phyloP scores from a whole-genome alignment of 805 yeast species.

The Saccharomycopsis oosterbeekiorum region DNA sequence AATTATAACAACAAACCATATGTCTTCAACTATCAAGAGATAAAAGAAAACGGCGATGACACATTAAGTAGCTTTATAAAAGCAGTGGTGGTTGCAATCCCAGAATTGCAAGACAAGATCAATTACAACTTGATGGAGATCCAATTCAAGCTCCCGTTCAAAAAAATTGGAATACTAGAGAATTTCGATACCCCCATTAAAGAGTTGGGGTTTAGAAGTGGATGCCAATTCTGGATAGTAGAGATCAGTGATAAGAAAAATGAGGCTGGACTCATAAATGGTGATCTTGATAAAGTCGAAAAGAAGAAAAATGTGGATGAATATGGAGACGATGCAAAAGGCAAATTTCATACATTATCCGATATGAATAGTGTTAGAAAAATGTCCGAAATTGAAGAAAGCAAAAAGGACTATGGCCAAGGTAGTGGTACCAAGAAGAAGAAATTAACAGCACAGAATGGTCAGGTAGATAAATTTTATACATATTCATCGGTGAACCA shows the following conservation, averaged over 20 bases:
- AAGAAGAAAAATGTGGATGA: neutral
- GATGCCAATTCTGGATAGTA: constrained; percentile 9
- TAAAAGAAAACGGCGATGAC: neutral
- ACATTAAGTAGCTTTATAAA: neutral
- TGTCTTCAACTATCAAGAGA: neutral
- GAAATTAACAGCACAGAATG: neutral
- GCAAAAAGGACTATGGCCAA: neutral
- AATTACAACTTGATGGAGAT: neutral
- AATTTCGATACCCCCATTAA: constrained; percentile 1
- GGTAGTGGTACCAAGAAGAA: neutral
- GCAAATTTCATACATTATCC: neutral
- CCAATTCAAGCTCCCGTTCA: constrained; percentile 6
- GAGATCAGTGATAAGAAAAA: neutral
- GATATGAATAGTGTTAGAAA: too few species aligned
- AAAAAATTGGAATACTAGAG: constrained; percentile 1
- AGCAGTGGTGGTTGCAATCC: neutral
- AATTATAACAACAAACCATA: neutral
- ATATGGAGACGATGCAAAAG: neutral
- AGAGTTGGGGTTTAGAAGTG: constrained; percentile 5
- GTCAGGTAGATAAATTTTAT: neutral
- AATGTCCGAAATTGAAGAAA: neutral
- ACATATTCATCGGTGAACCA: neutral
- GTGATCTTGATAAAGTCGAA: neutral
- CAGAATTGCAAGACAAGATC: neutral
- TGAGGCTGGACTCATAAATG: neutral